Base-by-base conservation (phyloP, 139 green algal species). In the Micractinium sp. region DNA sequence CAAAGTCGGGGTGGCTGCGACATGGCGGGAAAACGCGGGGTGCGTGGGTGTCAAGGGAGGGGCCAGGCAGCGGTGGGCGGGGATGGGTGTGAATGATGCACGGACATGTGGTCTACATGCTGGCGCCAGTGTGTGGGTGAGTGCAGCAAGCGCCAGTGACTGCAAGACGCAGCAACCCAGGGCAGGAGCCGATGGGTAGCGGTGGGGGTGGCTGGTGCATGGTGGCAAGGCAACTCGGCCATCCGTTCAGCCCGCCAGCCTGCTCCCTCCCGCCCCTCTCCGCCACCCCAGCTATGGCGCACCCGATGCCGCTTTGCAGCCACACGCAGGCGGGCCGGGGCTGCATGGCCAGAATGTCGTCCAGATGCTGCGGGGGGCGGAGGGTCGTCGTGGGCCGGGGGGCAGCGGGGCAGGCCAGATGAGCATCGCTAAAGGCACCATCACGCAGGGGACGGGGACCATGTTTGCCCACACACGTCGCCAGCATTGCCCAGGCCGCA, bases 251-350 rank as follows among this genome's bases (percentile, higher is more conserved):
- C n/a, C 31, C 16, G 41, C 79, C 20, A 7, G 79, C 47, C 13
- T 71, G 31, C 47, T 12, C 18, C 35, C 12, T 29, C 35, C 35
- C 76, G 1, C 36, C 13, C 13, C 36, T 27, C 76, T 85, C 41
- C 23, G 4, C 76, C 47, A 3, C 9, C 35, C 76, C 33, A 53
- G 35, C 71, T 4, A 5, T 25, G 23, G 31, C 76, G 18, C 76
- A 85, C 76, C 86, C 88, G 87, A 96, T 96, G 79, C 94, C 94
- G 31, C 66, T 90, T 87, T 96, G 93, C 78, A 96, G 90, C 93
- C 93, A 96, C 22, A 96, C 93, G 22, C 67, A 89, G 73, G 87
- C 92, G 33, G 89, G 89, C 1, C 80, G 81, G 0, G 92, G 93
- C 9, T 89, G 47, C 47, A 91, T 83, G 23, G 90, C 81, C 20